Conservation (phyloP, 768 basidiomycete species). For the Scleroderma citrinum region DNA sequence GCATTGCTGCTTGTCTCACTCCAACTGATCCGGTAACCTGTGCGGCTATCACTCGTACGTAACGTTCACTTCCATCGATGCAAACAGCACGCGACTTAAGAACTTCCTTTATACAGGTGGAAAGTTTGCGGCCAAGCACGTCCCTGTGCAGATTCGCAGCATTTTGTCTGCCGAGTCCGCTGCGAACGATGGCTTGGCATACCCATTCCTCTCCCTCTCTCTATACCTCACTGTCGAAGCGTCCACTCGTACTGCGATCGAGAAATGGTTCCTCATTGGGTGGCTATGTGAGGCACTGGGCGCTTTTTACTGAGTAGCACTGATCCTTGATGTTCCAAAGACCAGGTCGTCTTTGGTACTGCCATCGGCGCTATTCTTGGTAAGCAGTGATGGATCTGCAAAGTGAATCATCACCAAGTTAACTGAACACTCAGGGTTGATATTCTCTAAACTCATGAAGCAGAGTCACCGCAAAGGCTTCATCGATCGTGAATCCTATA, state of each 20-base stretch:
- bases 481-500: slow-evolving; percentile 79
- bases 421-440: slow-evolving; percentile 41
- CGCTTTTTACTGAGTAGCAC: no score
- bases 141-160: slow-evolving; percentile 69
- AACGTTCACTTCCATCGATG: background rate
- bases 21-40: slow-evolving; percentile 95
- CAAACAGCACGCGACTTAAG: background rate
- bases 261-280: slow-evolving; percentile 82
- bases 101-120: slow-evolving; percentile 45
- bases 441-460: slow-evolving; percentile 71
- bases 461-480: slow-evolving; percentile 54
- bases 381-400: slow-evolving; percentile 9
- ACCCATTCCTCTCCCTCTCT: slow-evolving; percentile 84
- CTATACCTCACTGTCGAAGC: slow-evolving; percentile 78
- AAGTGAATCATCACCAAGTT: background rate
- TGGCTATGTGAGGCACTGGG: slow-evolving; percentile 75
- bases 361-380: slow-evolving; percentile 57
- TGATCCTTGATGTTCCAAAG: slow-evolving; percentile 30
- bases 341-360: slow-evolving; percentile 76
- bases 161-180: slow-evolving; percentile 88
- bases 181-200: slow-evolving; percentile 93
- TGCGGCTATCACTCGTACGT: slow-evolving; percentile 68
- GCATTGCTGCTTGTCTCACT: slow-evolving; percentile 84
- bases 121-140: slow-evolving; percentile 61
- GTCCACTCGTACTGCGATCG: slow-evolving; percentile 56